phyloP scores from a whole-genome alignment of 2,329 filamentous ascomycete genomes.

The Sarocladium oryzae region DNA sequence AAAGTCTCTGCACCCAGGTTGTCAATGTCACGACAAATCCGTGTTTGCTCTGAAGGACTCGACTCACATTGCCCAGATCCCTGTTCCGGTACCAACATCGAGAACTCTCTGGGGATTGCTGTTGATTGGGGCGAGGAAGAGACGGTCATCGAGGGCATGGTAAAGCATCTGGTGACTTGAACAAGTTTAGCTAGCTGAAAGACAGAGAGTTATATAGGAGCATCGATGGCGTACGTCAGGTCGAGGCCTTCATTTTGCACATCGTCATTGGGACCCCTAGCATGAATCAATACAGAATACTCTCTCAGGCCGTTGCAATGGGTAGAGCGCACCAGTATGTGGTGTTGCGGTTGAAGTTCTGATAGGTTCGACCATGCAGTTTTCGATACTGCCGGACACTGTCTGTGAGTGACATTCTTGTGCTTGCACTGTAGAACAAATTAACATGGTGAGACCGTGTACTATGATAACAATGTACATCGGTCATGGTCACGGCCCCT shows the following conservation, averaged over 20 bases:
- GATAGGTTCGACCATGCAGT: slow-evolving; percentile 24
- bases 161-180: slow-evolving; percentile 19
- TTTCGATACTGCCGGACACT: slow-evolving; percentile 23
- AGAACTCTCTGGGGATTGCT: slow-evolving; percentile 24
- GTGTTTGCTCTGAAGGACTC: background rate
- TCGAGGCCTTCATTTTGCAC: slow-evolving; percentile 21
- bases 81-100: slow-evolving; percentile 50
- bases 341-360: slow-evolving; percentile 16
- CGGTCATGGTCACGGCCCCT: background rate
- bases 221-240: slow-evolving; percentile 13
- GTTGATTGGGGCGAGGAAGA: slow-evolving; percentile 19
- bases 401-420: background rate
- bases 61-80: slow-evolving; percentile 41
- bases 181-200: background rate
- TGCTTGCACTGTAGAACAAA: slow-evolving; percentile 1
- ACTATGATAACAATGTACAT: background rate
- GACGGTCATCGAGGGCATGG: slow-evolving; percentile 17
- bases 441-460: background rate
- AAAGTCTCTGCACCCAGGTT: slow-evolving; percentile 27
- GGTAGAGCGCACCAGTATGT: slow-evolving; percentile 14
- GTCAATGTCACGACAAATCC: background rate
- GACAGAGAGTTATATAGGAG: background rate
- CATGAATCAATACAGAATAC: background rate
- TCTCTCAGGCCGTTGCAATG: background rate
- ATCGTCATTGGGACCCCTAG: slow-evolving; percentile 21